These are phyloP conservation scores for Rubroshorea leprosula DNA, from an alignment of 345 rosid genomes.

Conservation along the genomic window DNA sequence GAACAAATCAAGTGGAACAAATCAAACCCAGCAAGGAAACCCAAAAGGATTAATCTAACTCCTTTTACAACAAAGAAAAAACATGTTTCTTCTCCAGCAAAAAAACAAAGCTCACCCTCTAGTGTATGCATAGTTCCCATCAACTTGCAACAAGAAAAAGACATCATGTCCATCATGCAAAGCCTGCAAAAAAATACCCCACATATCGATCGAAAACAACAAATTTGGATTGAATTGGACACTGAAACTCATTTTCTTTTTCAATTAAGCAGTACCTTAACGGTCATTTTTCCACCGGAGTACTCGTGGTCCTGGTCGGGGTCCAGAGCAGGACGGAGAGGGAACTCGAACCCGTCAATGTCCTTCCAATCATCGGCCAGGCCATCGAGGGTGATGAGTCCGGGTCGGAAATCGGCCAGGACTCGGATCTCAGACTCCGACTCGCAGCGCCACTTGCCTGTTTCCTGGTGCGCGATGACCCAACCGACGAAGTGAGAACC, in stretches of 20 bases:
- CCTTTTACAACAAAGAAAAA: background rate
- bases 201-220: too few species aligned
- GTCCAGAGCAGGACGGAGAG: constrained; percentile 88
- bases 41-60: background rate
- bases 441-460: constrained; percentile 89
- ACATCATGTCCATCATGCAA: constrained; percentile 82
- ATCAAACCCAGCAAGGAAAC: background rate
- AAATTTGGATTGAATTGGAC: too few species aligned
- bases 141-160: constrained; percentile 80
- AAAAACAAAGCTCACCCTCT: constrained; percentile 53
- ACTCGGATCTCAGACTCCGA: constrained; percentile 52
- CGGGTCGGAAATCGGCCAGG: constrained; percentile 66
- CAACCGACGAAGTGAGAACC: constrained; percentile 16
- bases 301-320: constrained; percentile 80
- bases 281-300: constrained; percentile 65
- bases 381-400: constrained; percentile 79
- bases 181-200: constrained; percentile 61
- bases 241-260: too few species aligned
- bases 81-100: background rate
- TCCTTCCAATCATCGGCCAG: constrained; percentile 79
- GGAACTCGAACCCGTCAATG: constrained; percentile 67
- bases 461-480: constrained; percentile 67
- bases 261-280: constrained; percentile 51
- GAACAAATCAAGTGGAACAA: background rate
- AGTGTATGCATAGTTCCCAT: constrained; percentile 72